phyloP scores from a whole-genome alignment of 768 basidiomycete genomes.

The Hygrocybe punicea region DNA sequence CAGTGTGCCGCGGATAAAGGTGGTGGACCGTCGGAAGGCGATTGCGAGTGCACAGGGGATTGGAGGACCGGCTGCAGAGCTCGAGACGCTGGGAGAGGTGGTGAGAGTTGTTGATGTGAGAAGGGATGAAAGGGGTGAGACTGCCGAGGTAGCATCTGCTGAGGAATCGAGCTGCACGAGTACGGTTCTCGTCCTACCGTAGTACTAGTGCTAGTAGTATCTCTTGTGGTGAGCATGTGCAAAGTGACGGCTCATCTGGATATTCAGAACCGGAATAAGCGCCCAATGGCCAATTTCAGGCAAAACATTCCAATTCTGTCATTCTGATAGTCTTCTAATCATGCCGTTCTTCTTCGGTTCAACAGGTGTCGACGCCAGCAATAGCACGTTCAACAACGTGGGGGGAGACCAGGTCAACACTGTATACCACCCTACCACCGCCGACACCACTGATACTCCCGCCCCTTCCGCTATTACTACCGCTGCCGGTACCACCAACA shows the following conservation, averaged over 20 bases:
- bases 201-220: background rate
- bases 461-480: no score
- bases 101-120: conserved; percentile 53
- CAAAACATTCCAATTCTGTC: background rate
- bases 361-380: background rate
- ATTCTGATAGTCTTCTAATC: background rate
- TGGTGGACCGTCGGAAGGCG: conserved; percentile 49
- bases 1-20: conserved; percentile 57
- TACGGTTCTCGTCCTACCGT: conserved; percentile 3
- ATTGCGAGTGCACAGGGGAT: conserved; percentile 26
- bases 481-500: no score
- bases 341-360: background rate
- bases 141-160: background rate
- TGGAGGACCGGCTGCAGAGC: conserved; percentile 27
- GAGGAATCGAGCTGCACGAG: background rate
- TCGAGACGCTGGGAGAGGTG: conserved; percentile 41
- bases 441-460: no score
- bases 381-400: background rate
- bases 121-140: background rate
- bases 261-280: no score
- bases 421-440: no score
- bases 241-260: no score
- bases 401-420: background rate
- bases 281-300: background rate
- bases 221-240: no score